Conservation (phyloP, 2,329 filamentous ascomycete species). For the Colletotrichum graminicola region DNA sequence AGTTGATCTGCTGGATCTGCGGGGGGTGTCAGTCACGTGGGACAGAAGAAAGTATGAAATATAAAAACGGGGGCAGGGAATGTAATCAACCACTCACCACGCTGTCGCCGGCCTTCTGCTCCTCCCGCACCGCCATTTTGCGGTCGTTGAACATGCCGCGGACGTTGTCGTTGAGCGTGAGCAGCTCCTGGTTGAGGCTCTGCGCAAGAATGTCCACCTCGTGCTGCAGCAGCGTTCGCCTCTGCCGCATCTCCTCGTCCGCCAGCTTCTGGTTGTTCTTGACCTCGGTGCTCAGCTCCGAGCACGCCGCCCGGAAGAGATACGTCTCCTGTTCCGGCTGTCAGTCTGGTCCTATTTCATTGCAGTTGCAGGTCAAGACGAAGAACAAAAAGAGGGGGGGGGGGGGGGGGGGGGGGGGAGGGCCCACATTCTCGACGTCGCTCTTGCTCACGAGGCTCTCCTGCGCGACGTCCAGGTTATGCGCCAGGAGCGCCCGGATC, state of each 20-base stretch:
- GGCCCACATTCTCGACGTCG: constrained; percentile 83
- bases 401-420: neutral
- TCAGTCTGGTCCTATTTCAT: neutral
- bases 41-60: no score
- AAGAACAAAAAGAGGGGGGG: accelerated
- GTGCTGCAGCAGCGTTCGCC: constrained; percentile 88
- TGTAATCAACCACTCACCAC: constrained; percentile 66
- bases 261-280: constrained; percentile 80
- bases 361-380: neutral
- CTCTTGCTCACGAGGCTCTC: constrained; percentile 87
- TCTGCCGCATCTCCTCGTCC: constrained; percentile 84
- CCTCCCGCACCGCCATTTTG: constrained; percentile 89
- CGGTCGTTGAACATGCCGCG: constrained; percentile 97
- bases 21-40: constrained; percentile 21
- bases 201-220: constrained; percentile 95
- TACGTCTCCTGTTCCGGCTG: constrained; percentile 66
- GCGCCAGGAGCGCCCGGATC: constrained; percentile 79
- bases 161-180: constrained; percentile 88
- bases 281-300: constrained; percentile 89
- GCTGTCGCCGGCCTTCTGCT: constrained; percentile 87
- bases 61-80: no score
- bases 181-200: constrained; percentile 84
- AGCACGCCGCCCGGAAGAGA: constrained; percentile 92
- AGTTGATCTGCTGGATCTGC: constrained; percentile 92
- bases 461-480: constrained; percentile 85